phyloP scores from a whole-genome alignment of 2,329 filamentous ascomycete species.

The Xylaria hypoxylon region DNA sequence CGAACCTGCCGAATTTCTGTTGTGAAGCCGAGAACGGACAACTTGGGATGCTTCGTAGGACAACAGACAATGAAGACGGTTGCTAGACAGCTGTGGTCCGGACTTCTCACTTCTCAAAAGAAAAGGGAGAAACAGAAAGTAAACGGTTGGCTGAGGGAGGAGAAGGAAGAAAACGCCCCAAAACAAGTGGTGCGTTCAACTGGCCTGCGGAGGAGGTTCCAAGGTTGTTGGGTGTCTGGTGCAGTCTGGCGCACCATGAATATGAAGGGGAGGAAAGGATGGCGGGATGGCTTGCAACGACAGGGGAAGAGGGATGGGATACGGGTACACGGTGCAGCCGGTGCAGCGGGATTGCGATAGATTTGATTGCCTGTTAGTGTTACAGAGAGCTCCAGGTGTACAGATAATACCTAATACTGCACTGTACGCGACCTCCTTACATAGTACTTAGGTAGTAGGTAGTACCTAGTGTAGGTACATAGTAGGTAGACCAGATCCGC shows the following conservation, averaged over 20 bases:
- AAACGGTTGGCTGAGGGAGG: slow-evolving; percentile 26
- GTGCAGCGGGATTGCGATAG: slow-evolving; percentile 1
- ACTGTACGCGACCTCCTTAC: neutral
- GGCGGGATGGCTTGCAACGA: slow-evolving; percentile 11
- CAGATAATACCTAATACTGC: slow-evolving; percentile 1
- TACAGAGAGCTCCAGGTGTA: no score
- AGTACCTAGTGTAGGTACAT: neutral
- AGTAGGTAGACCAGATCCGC: neutral
- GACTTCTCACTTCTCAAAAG: slow-evolving; percentile 27
- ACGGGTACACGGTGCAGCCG: neutral
- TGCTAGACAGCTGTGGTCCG: slow-evolving; percentile 30
- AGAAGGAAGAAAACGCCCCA: slow-evolving; percentile 28
- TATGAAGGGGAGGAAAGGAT: slow-evolving; percentile 8
- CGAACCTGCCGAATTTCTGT: slow-evolving; percentile 16
- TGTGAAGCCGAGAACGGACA: slow-evolving; percentile 3
- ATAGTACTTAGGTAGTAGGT: neutral
- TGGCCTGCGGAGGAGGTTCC: slow-evolving; percentile 21
- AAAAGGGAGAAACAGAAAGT: slow-evolving; percentile 20
- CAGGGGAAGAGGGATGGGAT: neutral
- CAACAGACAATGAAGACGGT: slow-evolving; percentile 23
- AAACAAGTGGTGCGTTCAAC: slow-evolving; percentile 29
- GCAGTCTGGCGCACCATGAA: neutral
- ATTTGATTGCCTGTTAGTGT: neutral
- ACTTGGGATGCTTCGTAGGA: slow-evolving; percentile 9
- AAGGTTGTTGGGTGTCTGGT: slow-evolving; percentile 11